Percentiles rank a stretch among this genome's conserved stretches.
phyloP scores from a whole-genome alignment of 495 filamentous ascomycete genomes.

The Penicillium parvum region DNA sequence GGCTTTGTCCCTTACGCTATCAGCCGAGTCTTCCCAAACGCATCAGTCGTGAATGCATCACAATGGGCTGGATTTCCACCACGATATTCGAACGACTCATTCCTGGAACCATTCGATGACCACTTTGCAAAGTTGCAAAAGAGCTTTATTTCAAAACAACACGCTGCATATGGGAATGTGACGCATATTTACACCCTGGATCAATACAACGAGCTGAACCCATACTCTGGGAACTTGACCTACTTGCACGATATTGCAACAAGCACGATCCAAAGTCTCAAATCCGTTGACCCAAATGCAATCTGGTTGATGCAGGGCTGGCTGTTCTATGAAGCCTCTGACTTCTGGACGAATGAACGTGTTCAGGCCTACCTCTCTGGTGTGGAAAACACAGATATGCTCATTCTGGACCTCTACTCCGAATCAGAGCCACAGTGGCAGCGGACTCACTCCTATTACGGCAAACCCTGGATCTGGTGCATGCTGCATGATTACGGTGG shows the following conservation, averaged over 20 bases:
- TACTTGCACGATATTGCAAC: constrained; percentile 33
- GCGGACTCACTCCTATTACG: constrained; percentile 47
- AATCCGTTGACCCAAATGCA: constrained; percentile 44
- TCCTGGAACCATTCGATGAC: constrained; percentile 46
- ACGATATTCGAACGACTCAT: constrained; percentile 44
- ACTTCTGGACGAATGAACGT: constrained; percentile 48
- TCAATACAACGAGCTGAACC: constrained; percentile 52
- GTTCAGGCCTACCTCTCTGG: constrained; percentile 48
- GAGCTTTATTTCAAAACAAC: constrained; percentile 47
- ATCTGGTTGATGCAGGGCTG: constrained; percentile 56
- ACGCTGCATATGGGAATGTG: constrained; percentile 45
- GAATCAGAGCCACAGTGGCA: constrained; percentile 50
- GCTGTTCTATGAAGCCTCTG: constrained; percentile 42
- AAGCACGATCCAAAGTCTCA: constrained; percentile 44
- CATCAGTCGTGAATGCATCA: constrained; percentile 42
- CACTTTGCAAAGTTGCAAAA: constrained; percentile 42
- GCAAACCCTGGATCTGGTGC: constrained; percentile 53
- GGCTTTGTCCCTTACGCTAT: constrained; percentile 44
- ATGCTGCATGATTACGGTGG: constrained; percentile 48
- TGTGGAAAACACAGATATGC: constrained; percentile 44
- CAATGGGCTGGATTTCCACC: constrained; percentile 39
- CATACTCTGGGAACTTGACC: constrained; percentile 20
- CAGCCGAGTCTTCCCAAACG: constrained; percentile 36
- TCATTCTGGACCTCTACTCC: constrained; percentile 50
- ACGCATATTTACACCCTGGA: constrained; percentile 50